A percentile compares a stretch with the other conserved stretches of the same genome.
Evolutionary conservation across 2,329 filamentous ascomycete species (phyloP).

Genomic region (Colletotrichum paranaense): DNA sequence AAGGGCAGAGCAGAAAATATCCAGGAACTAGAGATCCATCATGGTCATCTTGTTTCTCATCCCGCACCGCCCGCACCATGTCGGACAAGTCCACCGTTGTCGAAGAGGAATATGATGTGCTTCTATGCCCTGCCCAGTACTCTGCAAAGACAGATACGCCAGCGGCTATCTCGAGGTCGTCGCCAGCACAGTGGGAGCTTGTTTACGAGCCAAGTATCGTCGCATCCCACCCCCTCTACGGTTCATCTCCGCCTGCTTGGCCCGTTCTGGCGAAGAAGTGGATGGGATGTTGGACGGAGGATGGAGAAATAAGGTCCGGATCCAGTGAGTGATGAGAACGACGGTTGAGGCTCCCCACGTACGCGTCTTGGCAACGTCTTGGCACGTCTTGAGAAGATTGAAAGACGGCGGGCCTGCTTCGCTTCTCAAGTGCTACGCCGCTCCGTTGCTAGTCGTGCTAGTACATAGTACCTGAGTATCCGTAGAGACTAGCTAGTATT

Average conservation of each 20-base stretch:
- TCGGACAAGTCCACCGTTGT: neutral
- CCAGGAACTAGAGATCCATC: conserved; percentile 14
- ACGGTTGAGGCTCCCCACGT: conserved; percentile 29
- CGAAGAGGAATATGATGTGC: neutral
- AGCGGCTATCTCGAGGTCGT: conserved; percentile 17
- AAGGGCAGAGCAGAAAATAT: conserved; percentile 1
- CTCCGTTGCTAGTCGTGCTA: neutral
- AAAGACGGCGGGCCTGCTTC: neutral
- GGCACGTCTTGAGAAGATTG: conserved; percentile 23
- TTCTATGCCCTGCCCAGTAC: neutral
- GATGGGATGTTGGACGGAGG: conserved; percentile 2
- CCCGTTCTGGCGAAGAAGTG: neutral
- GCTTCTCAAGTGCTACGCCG: neutral
- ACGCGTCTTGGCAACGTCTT: conserved; percentile 26
- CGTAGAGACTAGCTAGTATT: too few relatives aligned
- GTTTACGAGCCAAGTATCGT: conserved; percentile 25
- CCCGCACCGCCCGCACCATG: neutral
- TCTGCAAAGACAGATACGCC: conserved; percentile 1
- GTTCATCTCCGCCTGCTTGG: conserved; percentile 27
- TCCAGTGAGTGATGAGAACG: conserved; percentile 15
- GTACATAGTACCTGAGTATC: too few relatives aligned
- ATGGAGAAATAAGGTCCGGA: conserved; percentile 30
- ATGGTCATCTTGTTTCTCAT: conserved; percentile 5
- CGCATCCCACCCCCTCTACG: neutral
- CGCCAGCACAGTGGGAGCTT: neutral